These are phyloP conservation scores for Kazachstania sp. DNA, from an alignment of 1,139 yeast genomes.

Conservation along the genomic window DNA sequence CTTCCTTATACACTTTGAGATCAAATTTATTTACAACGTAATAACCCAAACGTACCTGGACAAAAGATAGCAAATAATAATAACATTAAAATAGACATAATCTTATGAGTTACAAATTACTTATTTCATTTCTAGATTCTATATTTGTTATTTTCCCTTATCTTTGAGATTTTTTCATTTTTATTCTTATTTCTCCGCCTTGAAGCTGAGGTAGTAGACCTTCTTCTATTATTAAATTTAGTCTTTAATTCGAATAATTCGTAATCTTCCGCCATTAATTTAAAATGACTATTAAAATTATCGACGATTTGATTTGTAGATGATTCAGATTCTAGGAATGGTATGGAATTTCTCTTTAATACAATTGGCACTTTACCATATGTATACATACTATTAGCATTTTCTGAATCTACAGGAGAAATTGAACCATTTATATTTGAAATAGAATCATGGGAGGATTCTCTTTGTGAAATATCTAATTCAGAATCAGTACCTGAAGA, in stretches of 20 bases:
- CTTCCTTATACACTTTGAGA: too few species aligned
- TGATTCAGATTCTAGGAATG: not conserved
- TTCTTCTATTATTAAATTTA: constrained; percentile 2
- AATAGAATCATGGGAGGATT: constrained; percentile 4
- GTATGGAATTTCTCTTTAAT: not conserved
- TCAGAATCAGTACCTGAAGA: not conserved
- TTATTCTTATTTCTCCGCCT: constrained; percentile 1
- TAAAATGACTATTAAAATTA: constrained; percentile 25
- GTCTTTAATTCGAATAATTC: constrained; percentile 22
- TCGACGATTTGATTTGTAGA: constrained; percentile 12
- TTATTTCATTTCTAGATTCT: not conserved
- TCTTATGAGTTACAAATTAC: too few species aligned
- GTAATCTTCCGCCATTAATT: constrained; percentile 23
- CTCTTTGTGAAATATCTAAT: not conserved
- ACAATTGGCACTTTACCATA: not conserved
- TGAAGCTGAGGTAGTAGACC: not conserved
- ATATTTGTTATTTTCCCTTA: not conserved
- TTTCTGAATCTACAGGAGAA: constrained; percentile 5
- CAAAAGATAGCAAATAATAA: too few species aligned
- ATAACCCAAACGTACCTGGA: too few species aligned
- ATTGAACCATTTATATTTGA: not conserved
- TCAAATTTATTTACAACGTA: too few species aligned
- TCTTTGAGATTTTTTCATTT: constrained; percentile 1
- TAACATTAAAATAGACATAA: too few species aligned
- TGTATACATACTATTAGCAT: constrained; percentile 1